Percentiles rank a stretch among this genome's conserved stretches.
Conservation (phyloP, 2,329 filamentous ascomycete species). For the Hypoxylon sp. region DNA sequence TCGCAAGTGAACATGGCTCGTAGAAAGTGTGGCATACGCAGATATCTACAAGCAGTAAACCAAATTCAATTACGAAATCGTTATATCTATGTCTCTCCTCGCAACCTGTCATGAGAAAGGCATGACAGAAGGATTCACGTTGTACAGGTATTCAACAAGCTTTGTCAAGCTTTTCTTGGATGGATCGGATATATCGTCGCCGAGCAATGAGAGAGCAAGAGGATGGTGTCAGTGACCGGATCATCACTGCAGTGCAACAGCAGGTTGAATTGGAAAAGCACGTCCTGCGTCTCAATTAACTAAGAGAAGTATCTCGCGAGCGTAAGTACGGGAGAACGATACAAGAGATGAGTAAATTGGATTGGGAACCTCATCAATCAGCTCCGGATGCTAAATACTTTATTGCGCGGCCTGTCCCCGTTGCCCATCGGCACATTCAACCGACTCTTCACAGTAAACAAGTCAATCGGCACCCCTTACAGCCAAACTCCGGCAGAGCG, state of each 20-base stretch:
- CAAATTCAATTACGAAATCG: slow-evolving; percentile 19
- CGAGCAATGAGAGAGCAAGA: slow-evolving; percentile 6
- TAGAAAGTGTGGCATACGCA: background rate
- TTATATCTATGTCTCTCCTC: slow-evolving; percentile 12
- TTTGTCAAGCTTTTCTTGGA: slow-evolving; percentile 42
- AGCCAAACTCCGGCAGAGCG: slow-evolving; percentile 22
- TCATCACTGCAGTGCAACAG: slow-evolving; percentile 38
- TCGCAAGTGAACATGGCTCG: background rate
- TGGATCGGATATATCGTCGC: slow-evolving; percentile 32
- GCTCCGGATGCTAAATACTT: slow-evolving; percentile 10
- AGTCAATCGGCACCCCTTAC: slow-evolving; percentile 3
- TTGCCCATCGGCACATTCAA: slow-evolving; percentile 30
- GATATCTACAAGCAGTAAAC: slow-evolving; percentile 14
- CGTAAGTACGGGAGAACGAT: slow-evolving; percentile 15
- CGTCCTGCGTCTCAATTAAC: slow-evolving; percentile 3
- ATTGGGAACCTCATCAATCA: slow-evolving; percentile 18
- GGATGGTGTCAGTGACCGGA: slow-evolving; percentile 26
- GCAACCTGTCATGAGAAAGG: slow-evolving; percentile 13
- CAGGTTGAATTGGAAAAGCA: slow-evolving; percentile 23
- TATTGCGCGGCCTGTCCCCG: slow-evolving; percentile 30
- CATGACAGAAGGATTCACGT: slow-evolving; percentile 15
- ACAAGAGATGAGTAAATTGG: slow-evolving; percentile 22
- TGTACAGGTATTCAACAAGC: slow-evolving; percentile 36
- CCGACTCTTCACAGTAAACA: slow-evolving; percentile 2
- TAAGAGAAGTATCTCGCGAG: slow-evolving; percentile 5